Evolutionary conservation across 352 stramenopile genomes (phyloP).

Genomic region (Peronospora destructor): DNA sequence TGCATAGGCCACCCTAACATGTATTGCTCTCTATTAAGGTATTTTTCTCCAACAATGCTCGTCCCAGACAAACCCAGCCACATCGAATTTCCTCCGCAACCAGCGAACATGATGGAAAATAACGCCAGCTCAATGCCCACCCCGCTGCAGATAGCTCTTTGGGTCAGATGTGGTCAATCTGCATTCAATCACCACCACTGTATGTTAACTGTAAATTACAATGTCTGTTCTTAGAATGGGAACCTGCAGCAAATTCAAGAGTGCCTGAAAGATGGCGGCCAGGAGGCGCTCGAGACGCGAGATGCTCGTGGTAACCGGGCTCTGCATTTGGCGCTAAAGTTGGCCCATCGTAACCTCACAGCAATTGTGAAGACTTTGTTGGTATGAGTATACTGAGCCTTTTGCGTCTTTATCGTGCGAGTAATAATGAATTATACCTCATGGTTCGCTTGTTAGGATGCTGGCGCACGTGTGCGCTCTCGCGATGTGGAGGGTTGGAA

Average conservation of each 20-base stretch:
- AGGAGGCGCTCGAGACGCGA: slow-evolving; percentile 39
- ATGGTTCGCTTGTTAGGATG: slow-evolving; percentile 26
- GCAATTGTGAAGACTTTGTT: slow-evolving; percentile 49
- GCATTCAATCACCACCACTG: neutral
- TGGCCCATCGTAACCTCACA: slow-evolving; percentile 49
- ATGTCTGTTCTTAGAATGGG: slow-evolving; percentile 38
- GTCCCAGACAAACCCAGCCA: slow-evolving; percentile 16
- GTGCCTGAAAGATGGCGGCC: slow-evolving; percentile 20
- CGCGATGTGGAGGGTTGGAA: slow-evolving; percentile 58
- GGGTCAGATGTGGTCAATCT: slow-evolving; percentile 26
- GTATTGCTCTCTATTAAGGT: no score
- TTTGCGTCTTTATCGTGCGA: neutral
- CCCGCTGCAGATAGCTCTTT: slow-evolving; percentile 52
- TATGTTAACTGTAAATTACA: neutral
- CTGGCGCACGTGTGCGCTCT: slow-evolving; percentile 54
- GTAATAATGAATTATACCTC: neutral
- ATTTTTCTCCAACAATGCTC: slow-evolving; percentile 5
- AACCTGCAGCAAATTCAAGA: slow-evolving; percentile 48
- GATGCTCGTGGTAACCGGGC: slow-evolving; percentile 54
- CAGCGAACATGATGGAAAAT: slow-evolving; percentile 13
- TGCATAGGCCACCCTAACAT: slow-evolving; percentile 50
- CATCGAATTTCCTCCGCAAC: slow-evolving; percentile 8
- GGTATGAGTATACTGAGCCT: slow-evolving; percentile 22
- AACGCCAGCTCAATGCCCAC: slow-evolving; percentile 17
- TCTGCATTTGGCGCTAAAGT: slow-evolving; percentile 61